Evolutionary conservation across 192 early-diverging fungal species (phyloP).

Genomic region (Coemansia sp.): DNA sequence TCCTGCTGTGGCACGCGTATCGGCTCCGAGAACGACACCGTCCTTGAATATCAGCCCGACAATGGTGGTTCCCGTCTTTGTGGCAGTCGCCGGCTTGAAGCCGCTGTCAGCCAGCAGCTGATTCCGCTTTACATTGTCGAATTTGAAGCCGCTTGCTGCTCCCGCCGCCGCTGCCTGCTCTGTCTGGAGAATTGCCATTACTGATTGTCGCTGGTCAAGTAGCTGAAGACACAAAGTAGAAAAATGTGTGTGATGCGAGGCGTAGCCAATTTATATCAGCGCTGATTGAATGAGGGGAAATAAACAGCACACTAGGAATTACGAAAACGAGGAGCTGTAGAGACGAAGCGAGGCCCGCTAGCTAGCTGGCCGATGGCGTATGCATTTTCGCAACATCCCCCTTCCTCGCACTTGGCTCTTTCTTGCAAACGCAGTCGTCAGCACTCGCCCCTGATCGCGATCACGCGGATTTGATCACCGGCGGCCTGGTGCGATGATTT

Average conservation of each 20-base stretch:
- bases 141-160: conserved; percentile 38
- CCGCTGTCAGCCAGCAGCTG: conserved; percentile 72
- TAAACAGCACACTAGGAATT: neutral
- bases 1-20: conserved; percentile 94
- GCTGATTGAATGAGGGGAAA: conserved; percentile 1
- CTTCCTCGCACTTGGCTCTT: too few species aligned
- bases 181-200: conserved; percentile 24
- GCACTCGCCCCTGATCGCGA: conserved; percentile 12
- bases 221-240: too few species aligned
- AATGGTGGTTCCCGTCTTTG: conserved; percentile 97
- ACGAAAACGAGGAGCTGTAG: neutral
- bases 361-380: too few species aligned
- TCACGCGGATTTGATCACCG: neutral
- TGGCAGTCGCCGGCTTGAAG: conserved; percentile 72
- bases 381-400: too few species aligned
- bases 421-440: conserved; percentile 7
- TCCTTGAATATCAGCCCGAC: conserved; percentile 93
- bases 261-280: too few species aligned
- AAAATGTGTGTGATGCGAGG: too few species aligned
- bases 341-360: neutral
- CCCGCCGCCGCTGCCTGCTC: conserved; percentile 24
- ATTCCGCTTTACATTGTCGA: conserved; percentile 64
- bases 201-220: too few species aligned
- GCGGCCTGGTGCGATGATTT: too few species aligned
- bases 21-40: conserved; percentile 91